phyloP scores from a whole-genome alignment of 352 stramenopile species.

The Elongisporangium senticosum region DNA sequence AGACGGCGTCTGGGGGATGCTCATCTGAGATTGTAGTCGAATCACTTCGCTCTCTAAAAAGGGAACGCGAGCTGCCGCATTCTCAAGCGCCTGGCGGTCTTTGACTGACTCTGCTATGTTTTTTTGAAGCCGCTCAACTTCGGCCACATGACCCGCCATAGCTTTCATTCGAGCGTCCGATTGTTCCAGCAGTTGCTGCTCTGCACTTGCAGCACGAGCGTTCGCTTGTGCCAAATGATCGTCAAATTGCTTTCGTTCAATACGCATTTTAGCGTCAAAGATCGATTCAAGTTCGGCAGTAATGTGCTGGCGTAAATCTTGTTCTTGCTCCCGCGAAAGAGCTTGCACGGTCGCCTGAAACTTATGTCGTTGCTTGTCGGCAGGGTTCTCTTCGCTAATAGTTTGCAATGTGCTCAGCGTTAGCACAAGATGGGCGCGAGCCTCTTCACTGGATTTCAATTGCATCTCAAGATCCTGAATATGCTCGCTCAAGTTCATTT shows the following conservation, averaged over 20 bases:
- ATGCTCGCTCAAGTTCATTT: constrained; percentile 19
- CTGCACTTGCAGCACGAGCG: constrained; percentile 5
- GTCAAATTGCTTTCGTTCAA: constrained; percentile 1
- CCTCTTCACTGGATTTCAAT: constrained; percentile 62
- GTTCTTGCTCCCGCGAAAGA: background rate
- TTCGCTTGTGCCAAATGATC: constrained; percentile 2
- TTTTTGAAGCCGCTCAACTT: constrained; percentile 35
- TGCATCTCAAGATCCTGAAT: constrained; percentile 37
- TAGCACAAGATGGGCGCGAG: constrained; percentile 47
- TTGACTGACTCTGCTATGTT: constrained; percentile 16
- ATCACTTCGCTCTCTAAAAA: constrained; percentile 53
- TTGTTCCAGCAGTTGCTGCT: constrained; percentile 23
- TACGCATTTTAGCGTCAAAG: constrained; percentile 2
- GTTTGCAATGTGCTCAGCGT: constrained; percentile 46
- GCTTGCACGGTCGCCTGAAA: background rate
- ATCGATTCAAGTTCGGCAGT: constrained; percentile 7
- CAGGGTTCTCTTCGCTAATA: background rate
- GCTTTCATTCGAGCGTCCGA: constrained; percentile 13
- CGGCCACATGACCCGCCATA: constrained; percentile 14
- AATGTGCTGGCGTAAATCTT: background rate
- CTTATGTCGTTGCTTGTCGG: background rate
- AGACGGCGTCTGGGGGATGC: constrained; percentile 62
- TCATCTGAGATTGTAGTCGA: constrained; percentile 29
- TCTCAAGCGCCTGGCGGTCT: constrained; percentile 22
- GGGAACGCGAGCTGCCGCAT: constrained; percentile 24